Evolutionary conservation across 1,284 basidiomycete species (phyloP).

Genomic region (Leccinum griseonigrum): DNA sequence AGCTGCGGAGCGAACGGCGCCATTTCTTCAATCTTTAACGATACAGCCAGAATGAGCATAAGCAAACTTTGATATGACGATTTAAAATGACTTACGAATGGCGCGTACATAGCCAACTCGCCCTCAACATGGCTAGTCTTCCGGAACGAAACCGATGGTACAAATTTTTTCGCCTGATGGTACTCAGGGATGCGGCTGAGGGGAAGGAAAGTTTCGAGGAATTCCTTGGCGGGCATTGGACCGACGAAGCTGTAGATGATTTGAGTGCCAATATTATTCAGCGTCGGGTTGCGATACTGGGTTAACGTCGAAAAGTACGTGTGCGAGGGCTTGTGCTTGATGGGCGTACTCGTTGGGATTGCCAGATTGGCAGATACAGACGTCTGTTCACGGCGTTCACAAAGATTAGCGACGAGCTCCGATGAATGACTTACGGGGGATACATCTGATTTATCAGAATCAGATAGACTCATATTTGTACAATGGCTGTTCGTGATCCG

Average conservation of each 20-base stretch:
- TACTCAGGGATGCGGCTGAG: not conserved
- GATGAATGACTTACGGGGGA: no score
- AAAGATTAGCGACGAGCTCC: not conserved
- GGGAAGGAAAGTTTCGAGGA: not conserved
- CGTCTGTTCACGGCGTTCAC: not conserved
- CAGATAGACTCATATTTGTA: no score
- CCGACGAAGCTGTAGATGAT: not conserved
- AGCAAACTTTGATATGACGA: not conserved
- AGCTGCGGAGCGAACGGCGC: not conserved
- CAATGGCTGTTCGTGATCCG: no score
- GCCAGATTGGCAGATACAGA: not conserved
- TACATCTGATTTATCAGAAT: no score
- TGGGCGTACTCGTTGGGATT: not conserved
- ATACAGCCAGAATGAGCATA: not conserved
- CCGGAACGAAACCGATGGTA: not conserved
- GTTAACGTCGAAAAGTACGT: not conserved
- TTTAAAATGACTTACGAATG: not conserved
- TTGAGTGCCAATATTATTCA: not conserved
- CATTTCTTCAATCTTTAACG: not conserved
- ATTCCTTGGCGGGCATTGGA: not conserved
- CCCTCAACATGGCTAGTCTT: not conserved
- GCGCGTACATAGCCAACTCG: not conserved
- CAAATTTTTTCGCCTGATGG: not conserved
- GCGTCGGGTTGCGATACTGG: not conserved
- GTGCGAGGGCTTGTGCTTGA: no score